Base-by-base conservation (phyloP, 148 eudicot genomes). In the Persicaria maculosa region DNA sequence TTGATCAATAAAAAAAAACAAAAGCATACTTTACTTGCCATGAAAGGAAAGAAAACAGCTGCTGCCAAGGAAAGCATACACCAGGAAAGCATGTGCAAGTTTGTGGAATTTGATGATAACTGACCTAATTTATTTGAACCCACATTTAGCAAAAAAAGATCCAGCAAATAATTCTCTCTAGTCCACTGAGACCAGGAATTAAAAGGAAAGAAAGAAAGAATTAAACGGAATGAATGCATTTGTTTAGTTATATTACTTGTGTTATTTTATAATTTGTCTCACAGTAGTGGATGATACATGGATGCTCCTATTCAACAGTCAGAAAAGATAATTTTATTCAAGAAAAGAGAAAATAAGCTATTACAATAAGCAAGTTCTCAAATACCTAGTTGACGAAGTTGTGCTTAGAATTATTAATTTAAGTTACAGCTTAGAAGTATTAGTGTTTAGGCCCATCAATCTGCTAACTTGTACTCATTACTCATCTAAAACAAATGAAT, bases 21-120 rank as follows among this genome's bases (percentile, higher is more conserved):
- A 22, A 22, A 22, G 25, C 16, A 62, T 62, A 11, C n/a, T 62
- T 9, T 8, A 2, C 52, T 9, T 8, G 10, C 68, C 25, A 62
- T 16, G 14, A 11, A 12, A 59, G 9, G 10, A 59, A 25, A 59
- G 25, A 20, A 8, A 43, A 61, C 22, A 25, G 9, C 12, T 25
- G 67, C 25, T 61, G 68, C 11, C 46, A 64, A 64, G 17, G 19
- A 65, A 65, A 65, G 46, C 70, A 22, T 40, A 40, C 70, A 65
- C 46, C 46, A 65, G 52, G 52, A 48, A 9, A 48, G 52, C 1
- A 48, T 48, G 52, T 48, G 47, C 70, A 65, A 65, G 70, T 65
- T 65, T 65, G n/a, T 65, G 70, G 70, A 43, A 65, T 65, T 65
- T 14, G 70, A 65, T 65, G 70, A 65, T 16, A 46, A 65, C 14